Conservation (phyloP, 768 basidiomycete species). For the Calocera cornea region DNA sequence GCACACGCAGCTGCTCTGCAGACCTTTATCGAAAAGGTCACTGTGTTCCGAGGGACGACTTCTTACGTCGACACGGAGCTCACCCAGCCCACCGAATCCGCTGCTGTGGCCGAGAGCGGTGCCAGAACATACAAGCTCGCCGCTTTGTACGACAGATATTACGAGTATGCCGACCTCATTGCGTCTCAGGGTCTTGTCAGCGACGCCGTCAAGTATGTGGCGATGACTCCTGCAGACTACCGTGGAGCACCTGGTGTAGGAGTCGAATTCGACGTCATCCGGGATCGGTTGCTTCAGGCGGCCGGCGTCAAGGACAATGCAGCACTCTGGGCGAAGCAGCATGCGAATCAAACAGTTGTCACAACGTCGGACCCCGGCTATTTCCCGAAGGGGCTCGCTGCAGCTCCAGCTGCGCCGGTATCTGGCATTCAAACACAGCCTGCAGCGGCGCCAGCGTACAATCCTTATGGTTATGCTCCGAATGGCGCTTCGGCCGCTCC, state of each 20-base stretch:
- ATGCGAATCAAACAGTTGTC: not conserved
- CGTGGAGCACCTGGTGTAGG: constrained; percentile 36
- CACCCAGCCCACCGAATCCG: constrained; percentile 25
- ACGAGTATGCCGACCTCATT: constrained; percentile 88
- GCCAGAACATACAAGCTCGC: constrained; percentile 69
- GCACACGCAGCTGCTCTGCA: constrained; percentile 78
- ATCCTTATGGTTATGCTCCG: constrained; percentile 19
- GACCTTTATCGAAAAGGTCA: constrained; percentile 90
- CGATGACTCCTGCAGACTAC: constrained; percentile 67
- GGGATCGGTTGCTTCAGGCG: constrained; percentile 35
- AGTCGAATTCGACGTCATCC: constrained; percentile 31
- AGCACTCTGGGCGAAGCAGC: not conserved
- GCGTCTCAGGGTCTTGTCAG: constrained; percentile 79
- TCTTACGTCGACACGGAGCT: constrained; percentile 67
- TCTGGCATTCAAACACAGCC: constrained; percentile 21
- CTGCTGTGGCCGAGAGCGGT: constrained; percentile 32
- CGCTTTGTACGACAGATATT: constrained; percentile 78
- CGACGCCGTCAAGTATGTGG: constrained; percentile 67
- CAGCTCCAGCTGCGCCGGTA: constrained; percentile 13
- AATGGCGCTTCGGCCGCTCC: constrained; percentile 26
- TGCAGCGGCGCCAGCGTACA: constrained; percentile 20
- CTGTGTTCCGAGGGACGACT: constrained; percentile 81
- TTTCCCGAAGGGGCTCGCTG: not conserved
- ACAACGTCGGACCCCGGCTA: not conserved
- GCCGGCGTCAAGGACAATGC: constrained; percentile 20